phyloP scores from a whole-genome alignment of 345 rosid genomes.

The Populus nigra region DNA sequence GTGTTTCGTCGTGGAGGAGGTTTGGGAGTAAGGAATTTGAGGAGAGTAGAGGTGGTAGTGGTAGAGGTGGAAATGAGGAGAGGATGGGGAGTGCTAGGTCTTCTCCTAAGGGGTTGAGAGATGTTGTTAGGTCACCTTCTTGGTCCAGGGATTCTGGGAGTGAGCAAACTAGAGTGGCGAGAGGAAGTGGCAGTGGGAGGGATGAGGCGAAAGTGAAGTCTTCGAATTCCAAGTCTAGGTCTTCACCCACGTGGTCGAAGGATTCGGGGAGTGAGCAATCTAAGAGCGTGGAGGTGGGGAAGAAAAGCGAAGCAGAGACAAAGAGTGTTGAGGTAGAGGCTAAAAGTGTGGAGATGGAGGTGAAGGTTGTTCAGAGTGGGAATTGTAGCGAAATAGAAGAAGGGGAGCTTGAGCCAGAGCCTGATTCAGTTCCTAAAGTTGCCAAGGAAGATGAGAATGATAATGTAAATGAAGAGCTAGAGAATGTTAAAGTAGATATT shows the following conservation, averaged over 20 bases:
- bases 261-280: conserved; percentile 81
- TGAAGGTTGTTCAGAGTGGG: conserved; percentile 52
- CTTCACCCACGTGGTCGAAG: conserved; percentile 76
- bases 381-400: conserved; percentile 95
- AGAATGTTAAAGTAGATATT: conserved; percentile 15
- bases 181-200: conserved; percentile 27
- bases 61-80: conserved; percentile 29
- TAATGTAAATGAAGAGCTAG: conserved; percentile 15
- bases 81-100: conserved; percentile 24
- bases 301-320: conserved; percentile 32
- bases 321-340: conserved; percentile 31
- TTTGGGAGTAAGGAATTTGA: conserved; percentile 46
- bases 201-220: conserved; percentile 37
- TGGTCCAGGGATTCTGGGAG: conserved; percentile 56
- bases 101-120: conserved; percentile 41
- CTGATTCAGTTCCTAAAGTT: conserved; percentile 22
- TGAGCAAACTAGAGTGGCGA: conserved; percentile 30
- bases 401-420: conserved; percentile 92
- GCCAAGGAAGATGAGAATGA: conserved; percentile 3
- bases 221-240: conserved; percentile 51
- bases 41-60: conserved; percentile 23
- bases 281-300: conserved; percentile 26
- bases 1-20: conserved; percentile 77
- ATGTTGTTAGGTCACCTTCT: conserved; percentile 43
- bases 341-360: conserved; percentile 12